phyloP scores from a whole-genome alignment of 352 stramenopile genomes.

The Plasmopara muralis region DNA sequence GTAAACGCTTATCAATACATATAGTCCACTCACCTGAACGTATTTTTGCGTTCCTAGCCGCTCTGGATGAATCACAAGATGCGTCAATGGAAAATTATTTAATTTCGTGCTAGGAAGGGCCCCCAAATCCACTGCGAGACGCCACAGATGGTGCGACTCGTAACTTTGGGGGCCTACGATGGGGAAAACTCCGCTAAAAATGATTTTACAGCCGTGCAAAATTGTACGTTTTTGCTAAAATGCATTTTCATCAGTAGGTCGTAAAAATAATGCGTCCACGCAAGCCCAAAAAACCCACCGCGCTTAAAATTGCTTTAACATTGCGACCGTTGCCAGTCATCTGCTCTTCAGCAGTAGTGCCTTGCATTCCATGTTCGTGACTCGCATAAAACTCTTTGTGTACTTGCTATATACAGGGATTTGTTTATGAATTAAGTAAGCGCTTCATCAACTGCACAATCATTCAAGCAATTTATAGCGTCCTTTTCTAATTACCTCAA shows the following conservation, averaged over 20 bases:
- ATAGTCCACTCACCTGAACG: slow-evolving; percentile 33
- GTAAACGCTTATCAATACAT: too few relatives aligned
- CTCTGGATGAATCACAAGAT: slow-evolving; percentile 77
- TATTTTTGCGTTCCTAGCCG: slow-evolving; percentile 79
- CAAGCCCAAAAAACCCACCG: slow-evolving; percentile 27
- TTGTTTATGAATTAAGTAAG: not conserved
- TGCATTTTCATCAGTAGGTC: slow-evolving; percentile 4
- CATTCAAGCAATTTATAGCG: not conserved
- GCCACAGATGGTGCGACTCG: slow-evolving; percentile 70
- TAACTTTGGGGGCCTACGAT: slow-evolving; percentile 47
- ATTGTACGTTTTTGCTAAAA: slow-evolving; percentile 62
- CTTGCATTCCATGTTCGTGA: slow-evolving; percentile 34
- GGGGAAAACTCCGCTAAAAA: slow-evolving; percentile 80
- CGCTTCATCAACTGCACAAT: not conserved
- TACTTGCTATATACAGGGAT: slow-evolving; percentile 32
- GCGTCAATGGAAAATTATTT: slow-evolving; percentile 71
- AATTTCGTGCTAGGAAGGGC: slow-evolving; percentile 59
- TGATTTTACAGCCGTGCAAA: slow-evolving; percentile 53
- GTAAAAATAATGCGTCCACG: not conserved
- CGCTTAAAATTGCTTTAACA: slow-evolving; percentile 58
- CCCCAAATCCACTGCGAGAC: slow-evolving; percentile 62
- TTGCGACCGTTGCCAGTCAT: slow-evolving; percentile 60
- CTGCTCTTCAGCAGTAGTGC: slow-evolving; percentile 58
- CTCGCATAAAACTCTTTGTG: slow-evolving; percentile 56
- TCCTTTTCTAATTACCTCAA: slow-evolving; percentile 32